Conservation (phyloP, 2,329 filamentous ascomycete species). For the Clathrospora elynae region DNA sequence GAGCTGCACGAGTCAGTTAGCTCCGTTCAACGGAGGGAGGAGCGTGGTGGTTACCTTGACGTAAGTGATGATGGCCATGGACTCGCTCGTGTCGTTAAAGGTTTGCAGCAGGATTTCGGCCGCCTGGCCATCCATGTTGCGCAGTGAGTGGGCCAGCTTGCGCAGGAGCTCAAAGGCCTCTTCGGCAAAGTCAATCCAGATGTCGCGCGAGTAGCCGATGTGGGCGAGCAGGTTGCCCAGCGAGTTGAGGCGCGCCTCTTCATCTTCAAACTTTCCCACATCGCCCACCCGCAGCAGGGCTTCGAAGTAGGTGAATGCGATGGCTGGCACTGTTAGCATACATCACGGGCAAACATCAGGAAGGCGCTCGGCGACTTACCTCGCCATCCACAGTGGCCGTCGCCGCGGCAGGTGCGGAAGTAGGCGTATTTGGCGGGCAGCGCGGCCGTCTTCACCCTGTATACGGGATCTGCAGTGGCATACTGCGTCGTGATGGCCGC, state of each 20-base stretch:
- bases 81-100: constrained; percentile 74
- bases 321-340: constrained; percentile 63
- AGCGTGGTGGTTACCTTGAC: constrained; percentile 59
- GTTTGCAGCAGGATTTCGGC: constrained; percentile 62
- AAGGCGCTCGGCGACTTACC: constrained; percentile 63
- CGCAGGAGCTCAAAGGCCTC: constrained; percentile 72
- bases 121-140: constrained; percentile 56
- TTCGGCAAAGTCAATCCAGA: constrained; percentile 84
- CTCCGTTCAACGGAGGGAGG: neutral
- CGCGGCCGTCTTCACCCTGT: constrained; percentile 83
- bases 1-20: constrained; percentile 58
- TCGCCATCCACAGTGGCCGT: constrained; percentile 97
- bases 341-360: constrained; percentile 1
- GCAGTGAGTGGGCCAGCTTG: constrained; percentile 64
- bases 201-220: constrained; percentile 69
- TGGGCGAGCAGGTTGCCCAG: constrained; percentile 72
- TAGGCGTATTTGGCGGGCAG: constrained; percentile 83
- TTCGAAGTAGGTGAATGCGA: constrained; percentile 93
- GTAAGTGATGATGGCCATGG: constrained; percentile 84
- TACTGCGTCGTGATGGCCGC: constrained; percentile 82
- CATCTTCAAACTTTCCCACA: constrained; percentile 67
- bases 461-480: constrained; percentile 82
- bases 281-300: constrained; percentile 73
- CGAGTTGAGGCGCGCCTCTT: constrained; percentile 72
- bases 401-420: constrained; percentile 85